Conservation (phyloP, 1,139 yeast species). For the Groenewaldozyma sp. region DNA sequence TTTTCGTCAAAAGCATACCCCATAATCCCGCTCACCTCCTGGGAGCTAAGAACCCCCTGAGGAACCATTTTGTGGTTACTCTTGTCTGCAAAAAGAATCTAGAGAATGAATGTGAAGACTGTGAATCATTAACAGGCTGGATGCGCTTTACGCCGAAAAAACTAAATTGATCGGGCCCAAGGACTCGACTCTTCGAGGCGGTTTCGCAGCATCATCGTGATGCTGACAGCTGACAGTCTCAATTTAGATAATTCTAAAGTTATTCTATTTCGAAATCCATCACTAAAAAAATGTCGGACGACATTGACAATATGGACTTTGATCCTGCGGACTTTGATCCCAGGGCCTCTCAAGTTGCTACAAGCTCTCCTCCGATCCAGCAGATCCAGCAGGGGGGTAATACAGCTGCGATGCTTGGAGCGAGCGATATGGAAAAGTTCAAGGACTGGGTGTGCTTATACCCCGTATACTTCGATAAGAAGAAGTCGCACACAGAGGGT, state of each 20-base stretch:
- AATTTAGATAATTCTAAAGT: too few species aligned
- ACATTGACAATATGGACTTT: slow-evolving; percentile 86
- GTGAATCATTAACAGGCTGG: too few species aligned
- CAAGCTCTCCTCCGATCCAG: neutral
- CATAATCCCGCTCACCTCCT: slow-evolving; percentile 75
- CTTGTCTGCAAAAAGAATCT: too few species aligned
- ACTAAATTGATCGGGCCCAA: too few species aligned
- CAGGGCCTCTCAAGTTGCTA: slow-evolving; percentile 15
- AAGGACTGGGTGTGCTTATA: slow-evolving; percentile 65
- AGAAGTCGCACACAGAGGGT: slow-evolving; percentile 70
- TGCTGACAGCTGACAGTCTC: too few species aligned
- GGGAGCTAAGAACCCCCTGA: slow-evolving; percentile 44
- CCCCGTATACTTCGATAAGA: slow-evolving; percentile 85
- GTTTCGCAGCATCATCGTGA: too few species aligned
- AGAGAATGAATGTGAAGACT: too few species aligned
- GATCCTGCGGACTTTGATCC: slow-evolving; percentile 91
- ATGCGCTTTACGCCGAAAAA: too few species aligned
- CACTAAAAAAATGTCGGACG: too few species aligned
- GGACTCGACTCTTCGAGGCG: too few species aligned
- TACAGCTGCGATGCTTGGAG: neutral
- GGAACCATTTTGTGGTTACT: slow-evolving; percentile 9
- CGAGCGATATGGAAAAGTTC: slow-evolving; percentile 46
- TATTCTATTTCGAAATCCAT: too few species aligned
- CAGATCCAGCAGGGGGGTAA: neutral
- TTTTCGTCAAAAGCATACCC: slow-evolving; percentile 46